phyloP scores from a whole-genome alignment of 2,329 filamentous ascomycete genomes.

The Pseudogymnoascus sp. region DNA sequence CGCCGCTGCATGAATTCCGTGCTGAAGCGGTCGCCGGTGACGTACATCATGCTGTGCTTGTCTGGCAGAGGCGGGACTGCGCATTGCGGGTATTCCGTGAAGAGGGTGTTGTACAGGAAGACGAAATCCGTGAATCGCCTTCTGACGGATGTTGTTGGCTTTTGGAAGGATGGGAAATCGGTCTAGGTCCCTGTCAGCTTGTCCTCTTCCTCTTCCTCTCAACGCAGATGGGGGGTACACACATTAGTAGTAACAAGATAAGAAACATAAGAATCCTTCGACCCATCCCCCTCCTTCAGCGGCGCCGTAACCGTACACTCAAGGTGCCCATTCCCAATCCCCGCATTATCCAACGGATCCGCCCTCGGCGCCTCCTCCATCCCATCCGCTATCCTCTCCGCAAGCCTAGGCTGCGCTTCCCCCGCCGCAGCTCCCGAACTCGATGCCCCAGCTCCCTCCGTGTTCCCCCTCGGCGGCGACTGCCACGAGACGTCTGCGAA shows the following conservation, averaged over 20 bases:
- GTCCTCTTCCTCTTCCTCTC: background rate
- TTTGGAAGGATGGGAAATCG: slow-evolving; percentile 88
- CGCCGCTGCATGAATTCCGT: slow-evolving; percentile 83
- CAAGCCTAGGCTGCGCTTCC: slow-evolving; percentile 11
- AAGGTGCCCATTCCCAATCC: slow-evolving; percentile 63
- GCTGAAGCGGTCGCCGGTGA: slow-evolving; percentile 91
- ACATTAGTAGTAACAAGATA: slow-evolving; percentile 91
- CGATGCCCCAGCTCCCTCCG: slow-evolving; percentile 29
- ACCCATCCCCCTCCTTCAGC: slow-evolving; percentile 91
- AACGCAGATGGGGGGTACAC: slow-evolving; percentile 22
- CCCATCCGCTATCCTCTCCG: slow-evolving; percentile 16
- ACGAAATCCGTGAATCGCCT: slow-evolving; percentile 97
- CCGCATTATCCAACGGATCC: slow-evolving; percentile 45
- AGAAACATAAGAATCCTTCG: slow-evolving; percentile 93
- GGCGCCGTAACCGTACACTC: slow-evolving; percentile 78
- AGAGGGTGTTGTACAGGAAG: slow-evolving; percentile 87
- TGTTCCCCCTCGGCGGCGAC: slow-evolving; percentile 8
- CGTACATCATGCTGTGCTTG: slow-evolving; percentile 99
- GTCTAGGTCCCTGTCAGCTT: slow-evolving; percentile 48
- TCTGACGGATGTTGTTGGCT: slow-evolving; percentile 67
- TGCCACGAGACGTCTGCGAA: slow-evolving; percentile 79
- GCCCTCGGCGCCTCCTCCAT: slow-evolving; percentile 28
- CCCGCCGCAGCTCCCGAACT: background rate
- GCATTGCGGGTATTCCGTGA: slow-evolving; percentile 79
- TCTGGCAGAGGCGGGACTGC: slow-evolving; percentile 92